Evolutionary conservation across 1,284 basidiomycete genomes (phyloP).

Genomic region (Psilocybe mexicana): DNA sequence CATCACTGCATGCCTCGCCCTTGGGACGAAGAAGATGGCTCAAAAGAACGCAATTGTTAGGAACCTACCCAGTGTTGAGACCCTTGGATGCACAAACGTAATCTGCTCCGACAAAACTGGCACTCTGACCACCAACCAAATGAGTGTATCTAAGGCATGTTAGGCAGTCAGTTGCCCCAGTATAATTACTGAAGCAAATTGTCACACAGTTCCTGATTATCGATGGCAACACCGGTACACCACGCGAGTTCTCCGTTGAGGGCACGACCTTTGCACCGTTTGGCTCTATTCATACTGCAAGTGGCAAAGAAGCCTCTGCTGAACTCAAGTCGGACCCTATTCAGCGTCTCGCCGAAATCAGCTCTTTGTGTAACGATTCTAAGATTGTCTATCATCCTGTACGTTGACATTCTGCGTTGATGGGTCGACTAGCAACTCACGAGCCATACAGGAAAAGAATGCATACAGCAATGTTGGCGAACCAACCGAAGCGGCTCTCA

Average conservation of each 20-base stretch:
- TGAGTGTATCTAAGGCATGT: constrained; percentile 86
- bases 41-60: constrained; percentile 96
- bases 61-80: constrained; percentile 95
- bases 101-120: constrained; percentile 98
- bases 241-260: constrained; percentile 79
- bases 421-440: constrained; percentile 11
- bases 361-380: constrained; percentile 90
- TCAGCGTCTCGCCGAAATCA: constrained; percentile 84
- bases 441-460: constrained; percentile 65
- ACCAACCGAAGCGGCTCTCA: constrained; percentile 94
- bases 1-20: constrained; percentile 93
- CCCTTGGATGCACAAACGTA: constrained; percentile 93
- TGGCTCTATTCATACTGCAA: constrained; percentile 69
- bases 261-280: constrained; percentile 88
- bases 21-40: constrained; percentile 98
- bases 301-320: constrained; percentile 56
- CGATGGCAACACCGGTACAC: constrained; percentile 50
- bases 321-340: constrained; percentile 74
- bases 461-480: constrained; percentile 88
- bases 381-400: constrained; percentile 86
- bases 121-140: constrained; percentile 94
- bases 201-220: constrained; percentile 70
- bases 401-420: constrained; percentile 28
- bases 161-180: constrained; percentile 7
- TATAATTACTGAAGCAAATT: constrained; percentile 28